These are phyloP conservation scores for Backusella tuberculispora DNA, from an alignment of 192 early-diverging fungal genomes.

Conservation along the genomic window DNA sequence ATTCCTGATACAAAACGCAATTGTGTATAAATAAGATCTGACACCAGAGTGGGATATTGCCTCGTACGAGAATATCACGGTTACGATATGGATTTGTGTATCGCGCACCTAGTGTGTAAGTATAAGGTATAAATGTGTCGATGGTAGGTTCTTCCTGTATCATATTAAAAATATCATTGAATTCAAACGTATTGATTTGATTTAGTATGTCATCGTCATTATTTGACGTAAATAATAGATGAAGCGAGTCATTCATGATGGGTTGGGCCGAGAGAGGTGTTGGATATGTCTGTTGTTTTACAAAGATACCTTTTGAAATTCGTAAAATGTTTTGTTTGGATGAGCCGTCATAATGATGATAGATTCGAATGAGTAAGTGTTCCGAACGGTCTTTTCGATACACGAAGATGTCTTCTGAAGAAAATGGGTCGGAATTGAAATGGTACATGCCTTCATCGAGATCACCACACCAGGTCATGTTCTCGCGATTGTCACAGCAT, in stretches of 20 bases:
- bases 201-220: not conserved
- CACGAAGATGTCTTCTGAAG: not conserved
- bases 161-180: conserved; percentile 13
- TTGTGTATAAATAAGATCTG: conserved; percentile 16
- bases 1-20: not conserved
- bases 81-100: not conserved
- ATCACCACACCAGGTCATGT: not conserved
- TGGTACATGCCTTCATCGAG: not conserved
- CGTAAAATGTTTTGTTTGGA: not conserved
- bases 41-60: conserved; percentile 17
- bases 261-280: not conserved
- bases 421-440: not conserved
- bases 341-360: not conserved
- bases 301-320: not conserved
- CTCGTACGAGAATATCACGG: not conserved
- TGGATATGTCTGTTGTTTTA: not conserved
- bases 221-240: not conserved
- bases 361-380: not conserved
- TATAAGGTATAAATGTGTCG: not conserved
- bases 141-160: not conserved
- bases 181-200: conserved; percentile 1
- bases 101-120: not conserved
- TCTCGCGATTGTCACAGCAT: not conserved
- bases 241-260: not conserved
- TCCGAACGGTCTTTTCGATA: not conserved